Conservation (phyloP, 129 eudicot species). For the Arctium minus region DNA sequence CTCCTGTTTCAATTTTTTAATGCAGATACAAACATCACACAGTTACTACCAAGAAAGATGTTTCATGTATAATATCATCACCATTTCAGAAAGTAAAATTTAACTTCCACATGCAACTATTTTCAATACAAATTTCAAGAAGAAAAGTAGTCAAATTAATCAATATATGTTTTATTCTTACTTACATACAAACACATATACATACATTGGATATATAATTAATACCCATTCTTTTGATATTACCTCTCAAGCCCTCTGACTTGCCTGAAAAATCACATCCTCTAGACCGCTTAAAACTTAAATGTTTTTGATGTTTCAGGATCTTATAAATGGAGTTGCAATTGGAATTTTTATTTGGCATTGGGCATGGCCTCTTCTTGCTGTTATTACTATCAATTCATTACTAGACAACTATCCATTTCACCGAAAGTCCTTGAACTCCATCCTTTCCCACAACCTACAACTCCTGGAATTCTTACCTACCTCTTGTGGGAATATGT, state of each 20-base stretch:
- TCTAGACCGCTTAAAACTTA: background rate
- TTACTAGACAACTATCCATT: background rate
- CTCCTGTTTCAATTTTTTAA: constrained; percentile 48
- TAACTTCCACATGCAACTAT: background rate
- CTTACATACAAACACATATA: background rate
- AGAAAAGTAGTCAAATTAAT: background rate
- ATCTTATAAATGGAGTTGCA: background rate
- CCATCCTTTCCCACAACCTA: background rate
- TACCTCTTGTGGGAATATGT: background rate
- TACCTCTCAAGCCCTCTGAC: no score
- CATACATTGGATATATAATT: background rate
- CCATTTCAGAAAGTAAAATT: constrained; percentile 6
- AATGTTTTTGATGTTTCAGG: background rate
- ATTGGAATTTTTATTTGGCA: background rate
- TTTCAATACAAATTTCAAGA: background rate
- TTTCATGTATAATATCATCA: background rate
- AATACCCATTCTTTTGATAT: no score
- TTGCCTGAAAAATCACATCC: no score
- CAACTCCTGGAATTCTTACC: background rate
- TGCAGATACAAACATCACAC: background rate
- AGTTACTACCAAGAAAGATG: background rate
- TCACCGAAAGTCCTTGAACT: background rate
- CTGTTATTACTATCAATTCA: background rate
- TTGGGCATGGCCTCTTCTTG: background rate
- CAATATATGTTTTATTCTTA: background rate